Evolutionary conservation across 495 filamentous ascomycete species (phyloP), one percentile per base, ranked within the genome.

Genomic region (Penicillium argentinense): DNA sequence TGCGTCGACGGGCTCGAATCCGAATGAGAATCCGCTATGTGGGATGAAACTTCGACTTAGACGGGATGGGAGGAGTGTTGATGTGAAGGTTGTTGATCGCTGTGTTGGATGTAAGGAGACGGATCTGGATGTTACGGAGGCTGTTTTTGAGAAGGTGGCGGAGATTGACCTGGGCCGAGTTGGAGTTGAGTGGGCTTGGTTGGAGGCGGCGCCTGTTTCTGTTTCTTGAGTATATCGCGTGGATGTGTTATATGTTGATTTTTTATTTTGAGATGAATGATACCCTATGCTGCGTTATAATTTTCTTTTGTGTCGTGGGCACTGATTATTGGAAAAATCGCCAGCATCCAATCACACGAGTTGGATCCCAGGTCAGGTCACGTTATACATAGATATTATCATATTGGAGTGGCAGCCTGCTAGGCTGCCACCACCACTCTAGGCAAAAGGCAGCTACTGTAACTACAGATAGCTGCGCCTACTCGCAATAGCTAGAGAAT

Each of bases 61-160:
- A 32, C 62, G 82, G 21, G 67, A 74, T 23, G 75, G 72, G n/a
- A 60, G 60, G 17, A 81, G 74, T 27, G 71, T 87, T 0, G 83
- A 86, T 59, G 79, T 90, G 4, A 82, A 63, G 29, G 82, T 95
- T 1, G 86, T 89, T 11, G 89, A 93, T 71, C 69, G 87, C 24
- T 92, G 89, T 68, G 67, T 71, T 8, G 84, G 81, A 0, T 91
- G 89, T 57, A 49, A 66, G 28, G 67, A 75, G 11, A 70, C 69
- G 4, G 87, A 91, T 69, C 44, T 92, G 9, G 87, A 91, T 70
- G 72, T 88, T 14, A 83, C 76, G 9, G 63, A 73, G 5, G 59
- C 62, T 3, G 79, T 82, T 9, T 91, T 91, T 62, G 64, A 73
- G 19, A 54, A 72, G 43, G 49, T 91, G 39, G 86, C 83, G 3